Conservation (phyloP, 768 basidiomycete species). For the Leccinum truebloodii region DNA sequence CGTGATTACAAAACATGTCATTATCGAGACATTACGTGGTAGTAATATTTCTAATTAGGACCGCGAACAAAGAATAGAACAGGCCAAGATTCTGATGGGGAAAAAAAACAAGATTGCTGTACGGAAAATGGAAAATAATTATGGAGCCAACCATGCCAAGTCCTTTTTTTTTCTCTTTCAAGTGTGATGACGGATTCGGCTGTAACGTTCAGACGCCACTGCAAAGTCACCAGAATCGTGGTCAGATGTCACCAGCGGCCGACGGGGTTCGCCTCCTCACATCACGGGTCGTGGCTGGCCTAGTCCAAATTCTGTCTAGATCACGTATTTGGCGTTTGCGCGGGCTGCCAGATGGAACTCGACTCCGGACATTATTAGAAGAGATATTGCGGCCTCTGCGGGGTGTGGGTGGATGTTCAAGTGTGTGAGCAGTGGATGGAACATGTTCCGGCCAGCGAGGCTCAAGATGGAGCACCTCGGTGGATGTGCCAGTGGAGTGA, state of each 20-base stretch:
- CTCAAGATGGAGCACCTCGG: constrained; percentile 4
- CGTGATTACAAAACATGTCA: constrained; percentile 10
- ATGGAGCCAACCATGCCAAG: constrained; percentile 8
- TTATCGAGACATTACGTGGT: constrained; percentile 11
- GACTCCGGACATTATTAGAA: constrained; percentile 12
- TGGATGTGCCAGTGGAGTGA: background rate
- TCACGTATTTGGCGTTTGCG: constrained; percentile 21
- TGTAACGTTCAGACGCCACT: constrained; percentile 5
- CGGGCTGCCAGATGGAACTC: constrained; percentile 23
- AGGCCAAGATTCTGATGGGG: constrained; percentile 18
- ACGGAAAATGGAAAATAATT: constrained; percentile 1
- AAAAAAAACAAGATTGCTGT: constrained; percentile 11
- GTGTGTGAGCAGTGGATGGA: constrained; percentile 6
- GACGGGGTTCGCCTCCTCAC: constrained; percentile 34
- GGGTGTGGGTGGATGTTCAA: background rate
- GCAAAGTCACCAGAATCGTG: constrained; percentile 7
- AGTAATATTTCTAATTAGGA: background rate
- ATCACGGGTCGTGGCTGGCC: constrained; percentile 27
- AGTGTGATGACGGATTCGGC: constrained; percentile 12
- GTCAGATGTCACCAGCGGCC: constrained; percentile 34
- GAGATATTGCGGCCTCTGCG: constrained; percentile 16
- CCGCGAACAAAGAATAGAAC: constrained; percentile 10
- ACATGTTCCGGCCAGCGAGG: constrained; percentile 10
- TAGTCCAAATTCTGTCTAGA: constrained; percentile 24
- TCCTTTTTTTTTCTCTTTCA: background rate